Base-by-base conservation (phyloP, 108 stramenopile genomes). In the Cyclotella choctawhatcheeana region DNA sequence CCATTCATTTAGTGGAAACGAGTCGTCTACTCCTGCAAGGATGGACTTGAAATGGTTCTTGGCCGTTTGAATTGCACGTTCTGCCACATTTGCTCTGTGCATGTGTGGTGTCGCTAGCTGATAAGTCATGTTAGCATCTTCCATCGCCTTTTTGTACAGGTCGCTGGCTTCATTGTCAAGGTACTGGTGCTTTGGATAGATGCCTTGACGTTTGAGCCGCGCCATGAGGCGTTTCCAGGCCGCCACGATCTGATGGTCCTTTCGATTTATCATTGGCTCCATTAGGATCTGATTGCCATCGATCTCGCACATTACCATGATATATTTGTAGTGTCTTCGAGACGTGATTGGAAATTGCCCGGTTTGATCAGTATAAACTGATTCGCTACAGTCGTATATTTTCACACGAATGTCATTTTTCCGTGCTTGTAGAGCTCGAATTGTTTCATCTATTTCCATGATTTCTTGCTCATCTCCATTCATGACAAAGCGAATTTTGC, bases 61-160 rank as follows among this genome's bases (percentile, higher is more conserved):
- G 12, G 12, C 6, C 8, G 37, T 40, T 12, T 40, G 37, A 40
- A 40, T 40, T 6, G 37, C 37, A 6, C 12, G 6, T 40, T 40
- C 82, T 29, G 86, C 86, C 2, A 64, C 55, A 45, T 86, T 71
- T 2, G 85, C 85, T 25, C 71, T 66, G 73, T 86, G 37, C 12
- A 40, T 12, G 37, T 40, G 37, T 12, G 37, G 37, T 8, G 37
- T 40, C 12, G 12, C 37, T 12, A 40, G 12, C 12, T 40, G 37
- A 12, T 40, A 40, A 40, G 37, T 40, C 37, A 40, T 40, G 37
- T 32, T 2, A 27, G 22, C 6, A 55, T 65, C 14, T 40, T 45
- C 14, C 22, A 63, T 56, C 14, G 35, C 53, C 21, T 33, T 17
- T 53, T 33, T 59, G 18, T 20, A 56, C 29, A 5, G 25, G 4